Evolutionary conservation across 2,329 filamentous ascomycete genomes (phyloP), one percentile per base, ranked within the genome.

Genomic region (Whalleya microplaca): DNA sequence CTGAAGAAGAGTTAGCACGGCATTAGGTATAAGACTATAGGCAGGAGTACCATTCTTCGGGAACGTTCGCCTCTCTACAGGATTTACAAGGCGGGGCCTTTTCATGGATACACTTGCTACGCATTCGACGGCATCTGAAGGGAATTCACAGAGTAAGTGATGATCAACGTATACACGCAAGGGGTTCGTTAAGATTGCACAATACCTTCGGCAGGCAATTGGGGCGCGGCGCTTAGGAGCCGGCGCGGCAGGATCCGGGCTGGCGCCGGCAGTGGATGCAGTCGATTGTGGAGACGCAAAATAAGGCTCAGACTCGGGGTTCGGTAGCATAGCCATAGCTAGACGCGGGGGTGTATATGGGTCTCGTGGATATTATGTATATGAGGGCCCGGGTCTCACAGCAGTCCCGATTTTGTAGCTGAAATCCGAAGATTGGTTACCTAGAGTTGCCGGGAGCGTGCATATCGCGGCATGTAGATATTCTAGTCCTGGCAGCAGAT

Each of bases 101-200:
- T 8, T 81, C 78, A 61, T 83, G 80, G 18, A 80, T 65, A 62
- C 82, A 84, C 71, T 83, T 84, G 67, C 79, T 83, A 57, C 82
- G 78, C 75, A 84, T 80, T 32, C 80, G 79, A 32, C 82, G 81
- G 60, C 82, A 84, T 73, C 80, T 82, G 57, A 37, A 45, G 52
- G 52, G 53, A 47, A 40, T 12, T 51, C 18, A 45, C 42, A 44
- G 45, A n/a, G 45, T 64, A 51, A 56, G 55, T 48, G 40, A 50
- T 43, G 14, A 48, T 27, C 10, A 18, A 47, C n/a, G 9, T 8
- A 41, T 47, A 44, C 56, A 9, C 48, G 42, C n/a, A 54, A 45
- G 21, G 32, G 50, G 23, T 48, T 21, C 37, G 18, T 52, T 51
- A 43, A 44, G 29, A n/a, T 42, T 23, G 40, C 21, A 60, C 68